These are phyloP conservation scores for Lachnellula occidentalis DNA, from an alignment of 2,329 filamentous ascomycete genomes.

Conservation along the genomic window DNA sequence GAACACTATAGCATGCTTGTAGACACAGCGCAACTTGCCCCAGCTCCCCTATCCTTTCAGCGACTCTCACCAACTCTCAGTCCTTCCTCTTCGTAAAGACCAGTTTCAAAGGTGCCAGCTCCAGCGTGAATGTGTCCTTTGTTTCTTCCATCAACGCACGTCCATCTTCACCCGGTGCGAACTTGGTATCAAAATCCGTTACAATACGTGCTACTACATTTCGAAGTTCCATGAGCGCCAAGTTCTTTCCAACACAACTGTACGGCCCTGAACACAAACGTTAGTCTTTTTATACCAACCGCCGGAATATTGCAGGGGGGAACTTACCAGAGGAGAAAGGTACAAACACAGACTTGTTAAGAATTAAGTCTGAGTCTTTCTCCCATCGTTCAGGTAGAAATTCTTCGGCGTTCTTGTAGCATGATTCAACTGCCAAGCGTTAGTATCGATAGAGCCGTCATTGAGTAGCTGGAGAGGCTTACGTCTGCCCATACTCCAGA, in stretches of 20 bases:
- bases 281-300: background rate
- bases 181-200: slow-evolving; percentile 13
- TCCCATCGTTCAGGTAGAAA: slow-evolving; percentile 23
- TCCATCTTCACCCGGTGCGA: slow-evolving; percentile 19
- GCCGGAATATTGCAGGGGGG: background rate
- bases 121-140: slow-evolving; percentile 17
- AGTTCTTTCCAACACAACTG: slow-evolving; percentile 18
- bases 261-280: slow-evolving; percentile 5
- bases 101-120: slow-evolving; percentile 12
- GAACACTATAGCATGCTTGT: too few species aligned
- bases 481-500: slow-evolving; percentile 18
- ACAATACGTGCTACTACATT: slow-evolving; percentile 12
- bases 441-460: background rate
- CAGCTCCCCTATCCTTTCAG: too few species aligned
- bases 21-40: too few species aligned
- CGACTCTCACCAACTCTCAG: too few species aligned
- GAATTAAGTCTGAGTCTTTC: slow-evolving; percentile 17
- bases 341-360: slow-evolving; percentile 22
- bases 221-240: slow-evolving; percentile 20
- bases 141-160: slow-evolving; percentile 8
- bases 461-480: background rate
- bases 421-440: slow-evolving; percentile 2
- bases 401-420: slow-evolving; percentile 7
- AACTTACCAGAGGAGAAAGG: slow-evolving; percentile 28
- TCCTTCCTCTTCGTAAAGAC: background rate